Evolutionary conservation across 2,329 filamentous ascomycete genomes (phyloP), one percentile per base, ranked within the genome.

Genomic region (Rutstroemia sp.): DNA sequence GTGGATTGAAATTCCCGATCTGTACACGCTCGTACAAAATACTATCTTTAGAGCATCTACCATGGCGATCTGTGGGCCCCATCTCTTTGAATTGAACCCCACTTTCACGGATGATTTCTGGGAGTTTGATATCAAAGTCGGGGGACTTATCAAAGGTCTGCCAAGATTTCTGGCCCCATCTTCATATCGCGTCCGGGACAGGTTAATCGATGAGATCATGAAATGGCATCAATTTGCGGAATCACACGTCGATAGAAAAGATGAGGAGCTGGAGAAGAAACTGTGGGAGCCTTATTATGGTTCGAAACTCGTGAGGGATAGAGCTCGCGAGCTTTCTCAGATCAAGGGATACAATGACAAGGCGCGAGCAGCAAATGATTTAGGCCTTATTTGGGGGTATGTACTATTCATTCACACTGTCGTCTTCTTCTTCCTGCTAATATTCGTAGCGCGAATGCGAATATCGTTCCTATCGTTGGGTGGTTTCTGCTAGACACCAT

Each of bases 281-380:
- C 62, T 65, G 12, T 69, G 65, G 63, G 68, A 70, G 12, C 62
- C 64, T n/a, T 53, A 60, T 39, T 69, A 62, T 56, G 68, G 68
- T 2, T 38, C 62, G n/a, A 69, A 58, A 12, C 37, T 70, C 3
- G 65, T 71, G 61, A 62, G 63, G 9, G 52, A 61, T 2, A 58
- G 69, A 18, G 41, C 56, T 10, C 45, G 14, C 0, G 52, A 58
- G 5, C 49, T 58, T 25, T 18, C 19, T 1, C 46, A 39, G 7
- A 52, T 65, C 7, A 51, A 58, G 9, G 56, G 52, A 1, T 52
- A 59, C 27, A 56, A 44, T 34, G 56, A 51, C 4, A 53, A 62
- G 3, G 52, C 54, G 39, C n/a, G 18, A n/a, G 60, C 63, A 7
- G 52, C 61, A 4, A 42, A 52, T 23, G 61, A 67, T 54, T 21